Evolutionary conservation across 2,329 filamentous ascomycete genomes (phyloP), one percentile per base, ranked within the genome.

Genomic region (Setomelanomma holmii): DNA sequence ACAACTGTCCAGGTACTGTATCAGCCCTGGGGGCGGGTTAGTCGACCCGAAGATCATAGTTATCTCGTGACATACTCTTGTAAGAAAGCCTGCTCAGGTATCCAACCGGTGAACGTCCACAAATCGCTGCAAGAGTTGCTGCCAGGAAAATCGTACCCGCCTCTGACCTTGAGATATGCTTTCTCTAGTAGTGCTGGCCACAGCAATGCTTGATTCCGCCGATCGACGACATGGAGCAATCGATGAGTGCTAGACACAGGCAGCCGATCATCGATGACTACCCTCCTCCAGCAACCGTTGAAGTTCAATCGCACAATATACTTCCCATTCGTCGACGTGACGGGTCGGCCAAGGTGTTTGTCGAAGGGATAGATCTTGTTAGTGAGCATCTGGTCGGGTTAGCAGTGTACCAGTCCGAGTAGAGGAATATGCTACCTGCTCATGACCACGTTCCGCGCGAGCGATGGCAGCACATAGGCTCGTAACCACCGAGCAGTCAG

Each of bases 101-200:
- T 92, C 95, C 95, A 99, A 23, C 95, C 93, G 0, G 90, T 96
- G 48, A 99, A 76, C 1, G 96, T 89, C 86, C 91, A 96, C 4
- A 99, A 78, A 74, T 99, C 95, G 2, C 93, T 98, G 10, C 91
- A 93, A 1, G 93, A 98, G 72, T 98, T 98, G 68, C 95, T 98
- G 6, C 95, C 95, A 0, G 95, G 93, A 61, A 99, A 99, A 68
- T 99, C 93, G 72, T 99, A 99, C 27, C 95, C 95, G 22, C 95
- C 95, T 49, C 93, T 86, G 10, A 98, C 86, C 78, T 98, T 99
- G 1, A 99, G 80, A 64, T 99, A 99, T 0, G 95, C 95, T 71
- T 99, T 99, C 72, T 99, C 95, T 14, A 98, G 79, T 4, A 99
- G 80, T 2, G 93, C 92, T 5, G 95, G 95, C 92, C 93, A 98